These are phyloP conservation scores for Fusarium vanettenii DNA, from an alignment of 2,329 filamentous ascomycete species.

Conservation along the genomic window DNA sequence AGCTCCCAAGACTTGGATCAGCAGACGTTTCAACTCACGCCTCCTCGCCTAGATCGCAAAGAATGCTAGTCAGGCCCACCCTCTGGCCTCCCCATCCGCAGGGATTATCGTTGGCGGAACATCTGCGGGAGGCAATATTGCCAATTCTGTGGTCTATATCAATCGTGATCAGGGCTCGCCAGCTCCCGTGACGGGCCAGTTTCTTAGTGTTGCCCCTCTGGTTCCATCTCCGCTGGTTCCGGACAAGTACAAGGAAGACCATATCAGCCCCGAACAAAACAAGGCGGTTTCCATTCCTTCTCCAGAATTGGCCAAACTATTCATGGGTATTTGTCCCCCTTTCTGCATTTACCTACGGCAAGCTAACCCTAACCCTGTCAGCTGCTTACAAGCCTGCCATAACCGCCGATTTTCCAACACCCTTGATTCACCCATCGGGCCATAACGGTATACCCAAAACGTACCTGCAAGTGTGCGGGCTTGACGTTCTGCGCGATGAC, in stretches of 20 bases:
- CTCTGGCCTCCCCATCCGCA: too few species aligned
- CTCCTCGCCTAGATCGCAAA: too few species aligned
- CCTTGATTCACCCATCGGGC: neutral
- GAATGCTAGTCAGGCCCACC: too few species aligned
- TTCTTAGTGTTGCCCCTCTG: neutral
- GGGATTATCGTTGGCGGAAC: too few species aligned
- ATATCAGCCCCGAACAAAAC: neutral
- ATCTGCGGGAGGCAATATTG: too few species aligned
- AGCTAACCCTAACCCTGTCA: neutral
- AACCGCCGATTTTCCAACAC: neutral
- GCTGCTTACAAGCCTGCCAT: neutral
- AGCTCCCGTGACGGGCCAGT: neutral
- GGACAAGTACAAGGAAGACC: neutral
- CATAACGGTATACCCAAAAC: neutral
- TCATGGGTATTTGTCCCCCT: neutral
- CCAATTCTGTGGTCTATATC: too few species aligned
- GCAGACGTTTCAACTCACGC: neutral
- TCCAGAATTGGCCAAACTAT: neutral
- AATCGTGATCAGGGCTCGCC: too few species aligned
- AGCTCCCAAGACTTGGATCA: too few species aligned
- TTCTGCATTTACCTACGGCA: too few species aligned
- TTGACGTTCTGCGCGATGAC: neutral
- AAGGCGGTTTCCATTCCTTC: neutral
- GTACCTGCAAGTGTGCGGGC: neutral
- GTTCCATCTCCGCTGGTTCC: neutral